Conservation (phyloP, 176 grass and related monocot species). For the Eragrostis curvula region DNA sequence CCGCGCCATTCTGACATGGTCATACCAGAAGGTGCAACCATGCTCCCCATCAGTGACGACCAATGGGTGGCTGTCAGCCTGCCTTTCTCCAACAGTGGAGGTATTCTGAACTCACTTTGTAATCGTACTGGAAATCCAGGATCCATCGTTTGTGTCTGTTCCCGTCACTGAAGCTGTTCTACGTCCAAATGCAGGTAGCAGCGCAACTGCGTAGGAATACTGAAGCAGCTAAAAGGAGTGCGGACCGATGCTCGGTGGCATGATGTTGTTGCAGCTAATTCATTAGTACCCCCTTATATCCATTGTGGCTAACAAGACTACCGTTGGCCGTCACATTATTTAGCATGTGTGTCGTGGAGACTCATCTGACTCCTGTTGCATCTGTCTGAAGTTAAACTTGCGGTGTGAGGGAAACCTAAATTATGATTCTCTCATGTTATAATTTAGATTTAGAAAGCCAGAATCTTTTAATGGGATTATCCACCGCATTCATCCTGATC, state of each 20-base stretch:
- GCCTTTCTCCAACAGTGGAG: slow-evolving; percentile 45
- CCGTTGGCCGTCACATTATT: not conserved
- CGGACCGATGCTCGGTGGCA: not conserved
- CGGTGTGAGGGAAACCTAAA: not conserved
- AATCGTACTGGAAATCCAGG: not conserved
- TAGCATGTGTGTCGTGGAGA: not conserved
- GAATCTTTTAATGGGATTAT: slow-evolving; percentile 19
- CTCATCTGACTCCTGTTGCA: slow-evolving; percentile 20
- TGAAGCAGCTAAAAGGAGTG: not conserved
- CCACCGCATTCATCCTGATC: not conserved
- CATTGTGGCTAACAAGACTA: not conserved
- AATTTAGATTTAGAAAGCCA: not conserved
- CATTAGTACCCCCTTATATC: no score
- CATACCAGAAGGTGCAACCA: slow-evolving; percentile 48
- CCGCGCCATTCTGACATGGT: slow-evolving; percentile 40
- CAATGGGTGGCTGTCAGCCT: slow-evolving; percentile 71
- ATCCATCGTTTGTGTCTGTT: not conserved
- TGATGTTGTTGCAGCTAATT: not conserved
- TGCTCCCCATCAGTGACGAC: slow-evolving; percentile 67
- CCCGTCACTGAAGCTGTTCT: slow-evolving; percentile 26
- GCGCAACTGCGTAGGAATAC: not conserved
- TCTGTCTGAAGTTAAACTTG: slow-evolving; percentile 6
- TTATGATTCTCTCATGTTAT: not conserved
- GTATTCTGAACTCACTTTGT: slow-evolving; percentile 35
- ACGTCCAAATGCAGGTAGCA: slow-evolving; percentile 24